Conservation (phyloP, 306 rosid species). For the Acacia acuminata region DNA sequence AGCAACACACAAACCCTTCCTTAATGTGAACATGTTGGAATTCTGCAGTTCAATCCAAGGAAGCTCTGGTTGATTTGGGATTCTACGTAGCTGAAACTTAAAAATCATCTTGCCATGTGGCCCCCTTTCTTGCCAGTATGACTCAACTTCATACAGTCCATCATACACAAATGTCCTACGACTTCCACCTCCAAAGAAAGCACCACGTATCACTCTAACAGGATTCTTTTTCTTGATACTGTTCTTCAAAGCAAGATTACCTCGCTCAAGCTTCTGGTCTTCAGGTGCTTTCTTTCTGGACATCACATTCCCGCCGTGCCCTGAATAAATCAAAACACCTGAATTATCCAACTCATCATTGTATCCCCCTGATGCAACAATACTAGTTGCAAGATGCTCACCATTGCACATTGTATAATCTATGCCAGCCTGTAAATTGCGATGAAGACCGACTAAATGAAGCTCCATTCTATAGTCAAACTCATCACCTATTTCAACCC, state of each 20-base stretch:
- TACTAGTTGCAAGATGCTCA: slow-evolving; percentile 56
- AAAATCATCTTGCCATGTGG: slow-evolving; percentile 59
- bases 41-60: slow-evolving; percentile 60
- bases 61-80: slow-evolving; percentile 62
- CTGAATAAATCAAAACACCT: slow-evolving; percentile 59
- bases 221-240: slow-evolving; percentile 52
- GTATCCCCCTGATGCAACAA: slow-evolving; percentile 60
- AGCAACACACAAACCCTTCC: slow-evolving; percentile 48
- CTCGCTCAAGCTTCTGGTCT: slow-evolving; percentile 70
- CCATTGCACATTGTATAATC: slow-evolving; percentile 47
- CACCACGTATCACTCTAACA: slow-evolving; percentile 67
- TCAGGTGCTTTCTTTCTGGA: slow-evolving; percentile 47
- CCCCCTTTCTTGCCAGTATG: slow-evolving; percentile 63
- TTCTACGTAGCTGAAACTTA: slow-evolving; percentile 56
- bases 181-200: slow-evolving; percentile 51
- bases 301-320: slow-evolving; percentile 66
- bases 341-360: slow-evolving; percentile 51
- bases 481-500: slow-evolving; percentile 75
- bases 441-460: slow-evolving; percentile 60
- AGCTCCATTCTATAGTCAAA: slow-evolving; percentile 69
- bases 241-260: slow-evolving; percentile 70
- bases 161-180: slow-evolving; percentile 50
- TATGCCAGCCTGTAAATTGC: slow-evolving; percentile 52
- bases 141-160: slow-evolving; percentile 62
- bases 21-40: slow-evolving; percentile 42